phyloP scores from a whole-genome alignment of 108 stramenopile species.

The Nitzschia sp. region DNA sequence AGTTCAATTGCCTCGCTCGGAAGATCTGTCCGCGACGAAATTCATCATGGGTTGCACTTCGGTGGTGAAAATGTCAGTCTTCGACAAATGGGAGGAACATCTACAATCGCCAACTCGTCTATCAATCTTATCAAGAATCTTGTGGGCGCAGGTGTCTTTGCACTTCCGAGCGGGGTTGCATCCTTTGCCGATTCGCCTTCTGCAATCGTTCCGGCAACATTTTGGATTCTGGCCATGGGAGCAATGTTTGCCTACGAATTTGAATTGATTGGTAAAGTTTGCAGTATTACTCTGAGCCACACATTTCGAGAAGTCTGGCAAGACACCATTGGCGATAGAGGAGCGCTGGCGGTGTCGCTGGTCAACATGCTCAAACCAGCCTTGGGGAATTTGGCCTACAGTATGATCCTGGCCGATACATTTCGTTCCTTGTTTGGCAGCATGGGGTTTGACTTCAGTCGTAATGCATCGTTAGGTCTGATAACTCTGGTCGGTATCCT shows the following conservation, averaged over 20 bases:
- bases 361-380: constrained; percentile 43
- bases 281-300: constrained; percentile 44
- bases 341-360: constrained; percentile 11
- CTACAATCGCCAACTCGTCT: constrained; percentile 50
- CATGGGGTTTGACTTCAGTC: constrained; percentile 33
- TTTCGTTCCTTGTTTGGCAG: constrained; percentile 45
- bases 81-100: constrained; percentile 6
- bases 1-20: constrained; percentile 5
- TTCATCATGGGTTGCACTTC: constrained; percentile 1
- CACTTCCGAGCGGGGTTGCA: constrained; percentile 66
- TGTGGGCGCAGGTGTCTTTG: constrained; percentile 84
- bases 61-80: constrained; percentile 11
- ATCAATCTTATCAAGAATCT: constrained; percentile 87
- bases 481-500: constrained; percentile 64
- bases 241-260: constrained; percentile 80
- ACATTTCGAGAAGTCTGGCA: constrained; percentile 87
- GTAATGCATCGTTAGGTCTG: constrained; percentile 29
- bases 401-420: constrained; percentile 86
- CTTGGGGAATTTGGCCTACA: constrained; percentile 53
- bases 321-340: constrained; percentile 29
- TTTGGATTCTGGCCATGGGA: constrained; percentile 61
- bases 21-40: not conserved
- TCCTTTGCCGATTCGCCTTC: constrained; percentile 45
- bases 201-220: constrained; percentile 58
- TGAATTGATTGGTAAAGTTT: constrained; percentile 59